Percentiles rank a stretch among this genome's conserved stretches.
Evolutionary conservation across 1,139 yeast genomes (phyloP).

Genomic region (Taphrina populina): DNA sequence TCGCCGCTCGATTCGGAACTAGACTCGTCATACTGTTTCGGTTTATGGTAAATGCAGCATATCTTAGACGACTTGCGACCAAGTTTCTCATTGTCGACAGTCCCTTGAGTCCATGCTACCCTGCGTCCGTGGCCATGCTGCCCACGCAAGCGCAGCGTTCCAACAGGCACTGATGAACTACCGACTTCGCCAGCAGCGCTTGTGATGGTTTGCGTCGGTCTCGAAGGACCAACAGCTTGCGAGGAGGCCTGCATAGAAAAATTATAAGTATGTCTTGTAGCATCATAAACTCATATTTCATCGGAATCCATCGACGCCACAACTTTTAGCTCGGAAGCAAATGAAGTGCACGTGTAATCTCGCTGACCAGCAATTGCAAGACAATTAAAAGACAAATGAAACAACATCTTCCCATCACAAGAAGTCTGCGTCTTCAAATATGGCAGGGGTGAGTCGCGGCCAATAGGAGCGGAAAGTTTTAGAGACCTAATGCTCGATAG

Average conservation of each 20-base stretch:
- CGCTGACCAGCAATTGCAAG: no score
- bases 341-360: no score
- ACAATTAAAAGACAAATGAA: no score
- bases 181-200: neutral
- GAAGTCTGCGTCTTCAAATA: no score
- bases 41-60: slow-evolving; percentile 37
- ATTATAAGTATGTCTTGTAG: no score
- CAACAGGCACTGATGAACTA: neutral
- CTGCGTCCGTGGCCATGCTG: slow-evolving; percentile 29
- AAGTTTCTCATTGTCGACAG: slow-evolving; percentile 36
- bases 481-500: slow-evolving; percentile 8
- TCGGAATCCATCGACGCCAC: no score
- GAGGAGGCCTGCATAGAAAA: no score
- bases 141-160: slow-evolving; percentile 25
- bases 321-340: no score
- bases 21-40: slow-evolving; percentile 34
- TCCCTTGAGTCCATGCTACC: slow-evolving; percentile 35
- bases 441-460: no score
- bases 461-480: no score
- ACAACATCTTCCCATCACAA: no score
- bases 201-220: slow-evolving; percentile 20
- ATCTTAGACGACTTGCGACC: slow-evolving; percentile 36
- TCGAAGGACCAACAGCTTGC: slow-evolving; percentile 9
- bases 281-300: no score
- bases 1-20: slow-evolving; percentile 32